Evolutionary conservation across 257 asterid genomes (phyloP), one percentile per base, ranked within the genome.

Genomic region (Primulina eburnea): DNA sequence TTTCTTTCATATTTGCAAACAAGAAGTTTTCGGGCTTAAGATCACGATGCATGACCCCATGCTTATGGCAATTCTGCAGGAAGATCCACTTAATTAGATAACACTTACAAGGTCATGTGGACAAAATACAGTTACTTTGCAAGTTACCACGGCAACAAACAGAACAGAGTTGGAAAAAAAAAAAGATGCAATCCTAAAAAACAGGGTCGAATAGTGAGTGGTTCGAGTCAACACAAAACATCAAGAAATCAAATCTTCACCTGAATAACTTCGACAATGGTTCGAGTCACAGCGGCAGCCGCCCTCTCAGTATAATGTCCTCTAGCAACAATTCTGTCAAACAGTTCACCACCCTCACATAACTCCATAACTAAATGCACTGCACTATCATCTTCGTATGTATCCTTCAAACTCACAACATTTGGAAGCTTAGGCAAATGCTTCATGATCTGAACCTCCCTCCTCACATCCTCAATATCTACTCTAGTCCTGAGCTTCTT

Each of bases 301-400:
- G 90, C 93, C 71, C 90, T 72, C 72, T 87, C 93, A 0, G 88
- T 87, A 62, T 87, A 87, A 80, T 87, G 93, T 1, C 93, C 93
- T 33, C 89, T 77, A 12, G 86, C 75, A 37, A 87, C 89, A 67
- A 87, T 87, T 72, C 92, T 72, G 71, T 87, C 92, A 58, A 87
- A 87, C 69, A 87, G 52, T 37, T 87, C 92, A 18, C 92, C 93
- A 2, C 93, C 93, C 76, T 87, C 93, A 64, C 93, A 87, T 68
- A 85, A 66, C 81, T 87, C 93, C 93, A 87, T 87, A 18, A 87
- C 93, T 21, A 87, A 70, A 62, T 87, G 87, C 11, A 87, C 88
- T 9, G 87, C 89, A 67, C 62, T 58, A 40, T 85, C 87, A 75
- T 87, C 93, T 76, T 87, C 93, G 67, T 71, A 87, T 14, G 88